Conservation (phyloP, 352 stramenopile genomes). For the Thalassiosira hispida region DNA sequence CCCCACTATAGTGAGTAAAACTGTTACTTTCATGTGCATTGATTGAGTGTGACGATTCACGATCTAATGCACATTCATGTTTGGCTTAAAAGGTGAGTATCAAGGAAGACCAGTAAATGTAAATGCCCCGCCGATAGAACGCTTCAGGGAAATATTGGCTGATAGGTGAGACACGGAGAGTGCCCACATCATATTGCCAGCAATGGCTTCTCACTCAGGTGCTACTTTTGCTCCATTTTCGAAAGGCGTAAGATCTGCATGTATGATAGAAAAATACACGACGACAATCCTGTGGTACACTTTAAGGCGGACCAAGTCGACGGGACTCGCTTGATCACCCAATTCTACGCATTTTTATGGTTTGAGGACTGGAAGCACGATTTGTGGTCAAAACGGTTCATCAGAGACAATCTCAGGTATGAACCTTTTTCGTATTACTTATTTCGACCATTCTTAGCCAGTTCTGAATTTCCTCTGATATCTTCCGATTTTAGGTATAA, state of each 20-base stretch:
- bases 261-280: constrained; percentile 62
- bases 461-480: background rate
- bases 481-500: constrained; percentile 65
- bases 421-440: background rate
- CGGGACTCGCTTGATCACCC: constrained; percentile 41
- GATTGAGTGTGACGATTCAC: too few species aligned
- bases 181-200: background rate
- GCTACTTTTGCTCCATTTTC: background rate
- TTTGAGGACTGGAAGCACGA: constrained; percentile 60
- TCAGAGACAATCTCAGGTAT: constrained; percentile 67
- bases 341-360: constrained; percentile 69
- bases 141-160: constrained; percentile 54
- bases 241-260: constrained; percentile 42
- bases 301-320: constrained; percentile 48
- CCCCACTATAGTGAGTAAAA: constrained; percentile 18
- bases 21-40: background rate
- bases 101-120: constrained; percentile 43
- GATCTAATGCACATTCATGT: too few species aligned
- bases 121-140: constrained; percentile 43
- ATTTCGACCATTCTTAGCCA: background rate
- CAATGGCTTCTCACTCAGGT: background rate
- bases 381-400: constrained; percentile 58
- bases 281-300: constrained; percentile 56
- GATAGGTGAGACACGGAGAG: constrained; percentile 6
- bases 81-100: constrained; percentile 28